phyloP scores from a whole-genome alignment of 495 filamentous ascomycete genomes.

The Hypoxylon crocopeplum region DNA sequence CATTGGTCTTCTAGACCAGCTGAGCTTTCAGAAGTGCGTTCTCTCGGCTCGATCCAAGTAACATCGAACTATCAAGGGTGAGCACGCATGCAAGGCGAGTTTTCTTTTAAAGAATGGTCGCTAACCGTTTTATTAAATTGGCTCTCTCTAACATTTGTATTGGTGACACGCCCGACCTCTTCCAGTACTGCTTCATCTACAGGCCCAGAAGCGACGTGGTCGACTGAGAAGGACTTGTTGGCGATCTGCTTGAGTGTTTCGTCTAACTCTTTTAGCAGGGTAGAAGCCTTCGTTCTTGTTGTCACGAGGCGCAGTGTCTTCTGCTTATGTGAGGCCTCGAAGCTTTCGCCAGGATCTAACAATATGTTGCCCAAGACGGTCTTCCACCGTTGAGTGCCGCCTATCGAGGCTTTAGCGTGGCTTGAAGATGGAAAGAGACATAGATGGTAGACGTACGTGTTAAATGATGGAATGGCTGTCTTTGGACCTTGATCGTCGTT shows the following conservation, averaged over 20 bases:
- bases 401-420: constrained; percentile 29
- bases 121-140: constrained; percentile 33
- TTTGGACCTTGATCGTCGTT: constrained; percentile 39
- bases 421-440: not conserved
- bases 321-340: constrained; percentile 38
- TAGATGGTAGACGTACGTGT: constrained; percentile 40
- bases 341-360: constrained; percentile 42
- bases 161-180: constrained; percentile 52
- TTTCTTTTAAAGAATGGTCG: not conserved
- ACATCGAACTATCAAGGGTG: constrained; percentile 37
- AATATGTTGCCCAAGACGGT: constrained; percentile 35
- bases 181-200: constrained; percentile 39
- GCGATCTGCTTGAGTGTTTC: constrained; percentile 19
- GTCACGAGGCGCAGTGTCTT: constrained; percentile 45
- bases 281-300: constrained; percentile 38
- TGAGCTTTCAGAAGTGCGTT: constrained; percentile 14
- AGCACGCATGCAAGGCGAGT: constrained; percentile 6
- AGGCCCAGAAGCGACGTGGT: constrained; percentile 27
- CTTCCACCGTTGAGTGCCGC: constrained; percentile 45
- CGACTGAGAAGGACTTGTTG: not conserved
- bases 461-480: constrained; percentile 45
- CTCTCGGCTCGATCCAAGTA: constrained; percentile 47
- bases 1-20: constrained; percentile 32
- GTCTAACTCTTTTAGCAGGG: constrained; percentile 43
- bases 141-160: constrained; percentile 44